These are phyloP conservation scores for Daldinia sp. DNA, from an alignment of 2,329 filamentous ascomycete species.

Conservation along the genomic window DNA sequence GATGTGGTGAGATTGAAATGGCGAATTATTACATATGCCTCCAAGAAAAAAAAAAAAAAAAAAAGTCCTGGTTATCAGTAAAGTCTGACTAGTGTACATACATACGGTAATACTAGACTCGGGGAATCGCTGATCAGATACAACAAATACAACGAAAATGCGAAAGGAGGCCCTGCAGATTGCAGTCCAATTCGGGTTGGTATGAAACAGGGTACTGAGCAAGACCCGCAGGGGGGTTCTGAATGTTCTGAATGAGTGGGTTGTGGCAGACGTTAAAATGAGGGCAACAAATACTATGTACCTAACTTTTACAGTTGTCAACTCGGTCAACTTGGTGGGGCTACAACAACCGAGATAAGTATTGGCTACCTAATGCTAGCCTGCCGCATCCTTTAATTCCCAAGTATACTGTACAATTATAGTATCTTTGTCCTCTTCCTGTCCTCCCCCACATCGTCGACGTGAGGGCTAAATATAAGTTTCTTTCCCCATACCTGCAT, in stretches of 20 bases:
- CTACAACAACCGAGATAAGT: neutral
- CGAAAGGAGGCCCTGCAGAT: slow-evolving; percentile 38
- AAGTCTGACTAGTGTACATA: neutral
- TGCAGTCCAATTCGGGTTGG: slow-evolving; percentile 35
- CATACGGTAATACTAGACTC: slow-evolving; percentile 1
- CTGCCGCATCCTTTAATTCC: neutral
- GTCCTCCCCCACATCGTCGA: slow-evolving; percentile 3
- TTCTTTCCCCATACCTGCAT: neutral
- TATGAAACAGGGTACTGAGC: slow-evolving; percentile 28
- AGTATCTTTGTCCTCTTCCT: neutral
- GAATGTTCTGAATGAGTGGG: neutral
- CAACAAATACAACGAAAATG: slow-evolving; percentile 30
- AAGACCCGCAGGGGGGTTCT: slow-evolving; percentile 9
- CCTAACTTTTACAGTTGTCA: neutral
- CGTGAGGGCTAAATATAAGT: slow-evolving; percentile 9
- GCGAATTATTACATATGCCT: slow-evolving; percentile 10
- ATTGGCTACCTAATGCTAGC: neutral
- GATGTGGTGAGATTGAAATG: slow-evolving; percentile 22
- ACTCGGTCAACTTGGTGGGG: slow-evolving; percentile 2
- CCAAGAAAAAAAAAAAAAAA: slow-evolving; percentile 10
- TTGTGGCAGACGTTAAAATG: slow-evolving; percentile 1
- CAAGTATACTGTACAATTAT: slow-evolving; percentile 1
- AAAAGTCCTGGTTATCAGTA: slow-evolving; percentile 25
- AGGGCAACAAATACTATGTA: neutral
- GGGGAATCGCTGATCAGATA: slow-evolving; percentile 28